Base-by-base conservation (phyloP, 495 filamentous ascomycete species). In the Tetracladium setigerum region DNA sequence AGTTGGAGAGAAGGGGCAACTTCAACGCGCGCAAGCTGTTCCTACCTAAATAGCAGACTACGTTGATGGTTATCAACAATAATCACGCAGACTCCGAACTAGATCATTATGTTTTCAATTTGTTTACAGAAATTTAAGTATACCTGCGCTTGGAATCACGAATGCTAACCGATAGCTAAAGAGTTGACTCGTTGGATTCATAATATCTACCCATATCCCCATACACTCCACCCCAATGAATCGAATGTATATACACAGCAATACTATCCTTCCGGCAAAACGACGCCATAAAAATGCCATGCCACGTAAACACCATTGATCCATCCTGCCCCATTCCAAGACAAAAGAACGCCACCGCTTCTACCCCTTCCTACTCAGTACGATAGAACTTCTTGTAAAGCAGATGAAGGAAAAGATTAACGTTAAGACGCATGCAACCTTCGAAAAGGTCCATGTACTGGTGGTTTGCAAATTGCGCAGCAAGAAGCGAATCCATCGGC, bases 331-430 rank as follows among this genome's bases (percentile, higher is more conserved):
- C 41, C 39, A 39, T 54, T 35, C 22, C 19, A 13, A 16, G 13
- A 8, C 5, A 1, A 39, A 16, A 27, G 22, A 27, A 27, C 22
- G 22, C 22, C 22, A 27, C 22, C 7, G 22, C 11, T 4, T 47
- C 35, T 34, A 16, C 10, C 15, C 27, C n/a, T 47, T 41, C 42
- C 54, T 45, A 82, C 59, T 84, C 79, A 46, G 86, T 85, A 47
- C 82, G 71, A 62, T 97, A 98, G 68, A 98, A 98, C 71, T 98
- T 98, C 77, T 88, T 89, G 72, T 96, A 95, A 43, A 98, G 73
- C 64, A 95, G 69, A 74, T 97, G 91, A 71, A 98, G 66, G 65
- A 98, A 82, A 47, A 96, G 68, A 66, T 98, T 96, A 52, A 97
- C 92, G 64, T 96, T 96, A 51, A 98, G 77, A 67, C 82, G 79